Conservation (phyloP, 2,329 filamentous ascomycete species). For the Botrytis aclada region DNA sequence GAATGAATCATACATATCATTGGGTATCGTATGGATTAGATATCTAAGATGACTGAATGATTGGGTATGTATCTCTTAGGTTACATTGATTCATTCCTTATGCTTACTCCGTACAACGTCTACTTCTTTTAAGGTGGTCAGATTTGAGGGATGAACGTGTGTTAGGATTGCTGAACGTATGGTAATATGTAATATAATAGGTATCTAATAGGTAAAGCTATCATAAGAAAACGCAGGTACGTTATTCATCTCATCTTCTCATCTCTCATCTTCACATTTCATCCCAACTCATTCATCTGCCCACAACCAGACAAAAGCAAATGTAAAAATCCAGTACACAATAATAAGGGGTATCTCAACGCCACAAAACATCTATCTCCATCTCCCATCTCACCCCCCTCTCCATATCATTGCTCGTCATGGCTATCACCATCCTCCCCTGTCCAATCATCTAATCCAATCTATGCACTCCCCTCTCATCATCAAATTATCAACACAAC, state of each 20-base stretch:
- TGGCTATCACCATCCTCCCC: not conserved
- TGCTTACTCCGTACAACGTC: too few relatives aligned
- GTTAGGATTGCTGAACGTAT: too few relatives aligned
- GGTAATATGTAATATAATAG: not conserved
- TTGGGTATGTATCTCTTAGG: too few relatives aligned
- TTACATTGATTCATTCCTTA: too few relatives aligned
- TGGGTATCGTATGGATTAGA: too few relatives aligned
- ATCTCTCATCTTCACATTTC: too few relatives aligned
- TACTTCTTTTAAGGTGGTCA: too few relatives aligned
- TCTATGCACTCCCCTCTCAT: not conserved
- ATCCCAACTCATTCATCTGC: too few relatives aligned
- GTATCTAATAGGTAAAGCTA: constrained; percentile 8
- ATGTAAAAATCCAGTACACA: not conserved
- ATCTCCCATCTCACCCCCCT: not conserved
- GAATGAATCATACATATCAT: too few relatives aligned
- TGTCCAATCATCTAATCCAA: constrained; percentile 1
- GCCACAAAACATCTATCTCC: not conserved
- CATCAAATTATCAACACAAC: constrained; percentile 20
- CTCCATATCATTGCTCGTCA: not conserved
- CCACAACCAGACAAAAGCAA: not conserved
- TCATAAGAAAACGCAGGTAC: not conserved
- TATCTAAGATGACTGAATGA: too few relatives aligned
- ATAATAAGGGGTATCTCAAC: constrained; percentile 15
- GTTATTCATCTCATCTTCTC: not conserved
- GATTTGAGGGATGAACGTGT: too few relatives aligned